A percentile compares a stretch with the other conserved stretches of the same genome.
These are phyloP conservation scores for Mangifera indica DNA, from an alignment of 345 rosid genomes.

Conservation along the genomic window DNA sequence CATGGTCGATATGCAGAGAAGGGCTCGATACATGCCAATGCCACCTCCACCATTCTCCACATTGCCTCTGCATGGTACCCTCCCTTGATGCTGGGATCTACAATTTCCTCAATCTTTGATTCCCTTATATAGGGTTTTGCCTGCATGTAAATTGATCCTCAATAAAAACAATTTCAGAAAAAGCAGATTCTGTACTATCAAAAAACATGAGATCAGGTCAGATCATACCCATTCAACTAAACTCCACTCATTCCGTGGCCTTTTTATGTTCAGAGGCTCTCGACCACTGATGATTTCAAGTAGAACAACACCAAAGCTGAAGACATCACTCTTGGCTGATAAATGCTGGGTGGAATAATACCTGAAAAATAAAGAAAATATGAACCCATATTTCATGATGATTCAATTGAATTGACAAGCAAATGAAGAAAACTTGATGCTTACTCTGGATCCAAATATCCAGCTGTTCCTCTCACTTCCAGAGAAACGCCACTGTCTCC, in stretches of 20 bases:
- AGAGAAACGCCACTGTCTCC: conserved; percentile 67
- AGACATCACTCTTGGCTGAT: conserved; percentile 71
- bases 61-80: conserved; percentile 72
- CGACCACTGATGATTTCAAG: conserved; percentile 65
- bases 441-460: conserved; percentile 81
- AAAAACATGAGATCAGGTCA: background rate
- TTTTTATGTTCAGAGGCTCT: conserved; percentile 63
- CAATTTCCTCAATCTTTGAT: conserved; percentile 67
- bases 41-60: conserved; percentile 81
- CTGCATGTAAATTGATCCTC: conserved; percentile 26
- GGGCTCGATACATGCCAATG: conserved; percentile 62
- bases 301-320: conserved; percentile 69
- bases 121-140: conserved; percentile 64
- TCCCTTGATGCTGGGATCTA: conserved; percentile 63
- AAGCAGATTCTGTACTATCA: background rate
- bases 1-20: conserved; percentile 56
- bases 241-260: conserved; percentile 71
- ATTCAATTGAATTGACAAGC: background rate
- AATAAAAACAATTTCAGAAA: background rate
- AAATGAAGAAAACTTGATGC: conserved; percentile 19
- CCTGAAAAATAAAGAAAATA: conserved; percentile 27
- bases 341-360: conserved; percentile 68
- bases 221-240: conserved; percentile 72
- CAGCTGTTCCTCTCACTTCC: conserved; percentile 77
- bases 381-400: background rate